Conservation (phyloP, 129 eudicot species). For the Deinandra increscens region DNA sequence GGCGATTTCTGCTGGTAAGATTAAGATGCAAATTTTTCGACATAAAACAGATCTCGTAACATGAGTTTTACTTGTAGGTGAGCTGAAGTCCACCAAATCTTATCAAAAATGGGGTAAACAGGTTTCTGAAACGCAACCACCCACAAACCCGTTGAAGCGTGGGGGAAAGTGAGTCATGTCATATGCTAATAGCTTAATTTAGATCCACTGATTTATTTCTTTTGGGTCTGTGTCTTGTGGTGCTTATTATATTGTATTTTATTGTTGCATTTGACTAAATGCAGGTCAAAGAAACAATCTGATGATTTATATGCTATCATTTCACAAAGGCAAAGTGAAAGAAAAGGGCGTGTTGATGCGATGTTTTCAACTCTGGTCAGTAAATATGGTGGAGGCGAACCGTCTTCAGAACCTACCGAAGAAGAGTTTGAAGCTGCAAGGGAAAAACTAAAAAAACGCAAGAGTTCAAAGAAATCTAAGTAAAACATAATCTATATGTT, state of each 20-base stretch:
- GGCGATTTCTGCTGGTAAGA: constrained; percentile 72
- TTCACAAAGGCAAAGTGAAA: constrained; percentile 70
- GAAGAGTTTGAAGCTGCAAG: constrained; percentile 94
- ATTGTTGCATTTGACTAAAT: constrained; percentile 5
- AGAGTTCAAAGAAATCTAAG: constrained; percentile 51
- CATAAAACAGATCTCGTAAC: not conserved
- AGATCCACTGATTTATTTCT: not conserved
- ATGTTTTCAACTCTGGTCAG: constrained; percentile 71
- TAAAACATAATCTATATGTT: constrained; percentile 19
- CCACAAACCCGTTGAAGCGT: constrained; percentile 65
- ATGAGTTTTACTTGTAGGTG: constrained; percentile 44
- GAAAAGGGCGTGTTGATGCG: constrained; percentile 64
- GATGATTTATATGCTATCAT: constrained; percentile 72
- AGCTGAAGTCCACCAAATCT: constrained; percentile 61
- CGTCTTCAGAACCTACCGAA: constrained; percentile 67
- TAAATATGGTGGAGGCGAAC: constrained; percentile 62
- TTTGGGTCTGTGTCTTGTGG: not conserved
- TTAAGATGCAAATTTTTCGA: not conserved
- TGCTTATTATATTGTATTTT: not conserved
- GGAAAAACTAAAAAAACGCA: constrained; percentile 50
- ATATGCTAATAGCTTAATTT: not conserved
- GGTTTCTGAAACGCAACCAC: constrained; percentile 73
- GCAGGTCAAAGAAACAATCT: constrained; percentile 63
- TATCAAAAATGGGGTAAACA: constrained; percentile 80
- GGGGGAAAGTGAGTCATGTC: constrained; percentile 58